A percentile compares a stretch with the other conserved stretches of the same genome.
Conservation (phyloP, 345 rosid genomes). For the Hypericum androsaemum region DNA sequence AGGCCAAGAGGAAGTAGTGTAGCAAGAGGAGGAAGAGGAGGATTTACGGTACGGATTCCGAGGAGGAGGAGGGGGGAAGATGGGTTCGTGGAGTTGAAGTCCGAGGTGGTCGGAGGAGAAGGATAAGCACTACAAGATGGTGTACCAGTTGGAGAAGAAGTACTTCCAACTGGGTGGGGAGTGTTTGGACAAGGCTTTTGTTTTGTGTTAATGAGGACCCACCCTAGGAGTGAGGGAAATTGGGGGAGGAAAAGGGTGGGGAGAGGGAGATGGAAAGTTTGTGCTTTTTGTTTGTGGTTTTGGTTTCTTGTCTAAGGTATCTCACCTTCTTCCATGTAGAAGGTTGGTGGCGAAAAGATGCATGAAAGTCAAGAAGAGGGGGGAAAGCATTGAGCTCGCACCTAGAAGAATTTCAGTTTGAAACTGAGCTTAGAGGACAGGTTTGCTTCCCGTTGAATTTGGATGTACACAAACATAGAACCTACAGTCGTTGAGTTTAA, state of each 20-base stretch:
- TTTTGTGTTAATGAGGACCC: slow-evolving; percentile 45
- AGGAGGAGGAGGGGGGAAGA: slow-evolving; percentile 42
- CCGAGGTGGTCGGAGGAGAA: slow-evolving; percentile 90
- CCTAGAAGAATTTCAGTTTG: slow-evolving; percentile 78
- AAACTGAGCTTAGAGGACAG: slow-evolving; percentile 83
- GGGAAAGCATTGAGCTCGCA: slow-evolving; percentile 78
- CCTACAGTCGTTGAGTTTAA: too few species aligned
- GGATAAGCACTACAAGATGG: slow-evolving; percentile 95
- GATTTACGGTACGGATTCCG: slow-evolving; percentile 91
- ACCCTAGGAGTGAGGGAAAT: too few species aligned
- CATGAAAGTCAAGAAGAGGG: slow-evolving; percentile 98
- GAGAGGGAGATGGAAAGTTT: slow-evolving; percentile 8
- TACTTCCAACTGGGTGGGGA: slow-evolving; percentile 87
- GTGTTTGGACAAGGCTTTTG: slow-evolving; percentile 77
- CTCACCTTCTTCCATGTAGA: slow-evolving; percentile 12
- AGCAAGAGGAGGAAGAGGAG: slow-evolving; percentile 68
- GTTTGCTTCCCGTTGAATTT: slow-evolving; percentile 15
- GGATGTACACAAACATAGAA: too few species aligned
- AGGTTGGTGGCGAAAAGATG: slow-evolving; percentile 97
- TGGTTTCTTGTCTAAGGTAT: neutral
- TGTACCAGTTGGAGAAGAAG: slow-evolving; percentile 92
- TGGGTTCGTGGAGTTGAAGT: slow-evolving; percentile 75
- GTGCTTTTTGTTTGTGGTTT: neutral
- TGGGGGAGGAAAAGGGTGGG: slow-evolving; percentile 22
- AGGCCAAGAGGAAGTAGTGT: slow-evolving; percentile 78